Evolutionary conservation across 2,329 filamentous ascomycete species (phyloP).

Genomic region (Delphinella strobiligena): DNA sequence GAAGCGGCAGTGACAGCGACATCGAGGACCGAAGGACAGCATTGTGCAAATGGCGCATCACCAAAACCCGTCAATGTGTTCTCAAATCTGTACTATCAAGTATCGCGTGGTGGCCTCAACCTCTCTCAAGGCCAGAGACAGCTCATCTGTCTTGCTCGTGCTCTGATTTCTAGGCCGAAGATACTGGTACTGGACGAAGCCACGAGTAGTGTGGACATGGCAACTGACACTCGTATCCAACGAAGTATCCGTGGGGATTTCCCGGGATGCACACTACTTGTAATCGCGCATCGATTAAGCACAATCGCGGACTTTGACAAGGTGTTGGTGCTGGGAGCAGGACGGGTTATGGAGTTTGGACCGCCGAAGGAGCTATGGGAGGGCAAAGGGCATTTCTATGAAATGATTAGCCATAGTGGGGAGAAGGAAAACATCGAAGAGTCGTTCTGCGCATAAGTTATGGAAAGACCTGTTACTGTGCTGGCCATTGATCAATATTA

Average conservation of each 20-base stretch:
- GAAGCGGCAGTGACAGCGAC: no score
- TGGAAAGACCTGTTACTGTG: no score
- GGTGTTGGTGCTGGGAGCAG: slow-evolving; percentile 90
- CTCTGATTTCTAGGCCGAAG: slow-evolving; percentile 79
- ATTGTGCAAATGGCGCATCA: no score
- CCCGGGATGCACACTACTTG: slow-evolving; percentile 63
- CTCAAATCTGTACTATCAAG: no score
- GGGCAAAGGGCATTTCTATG: not conserved
- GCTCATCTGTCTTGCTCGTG: slow-evolving; percentile 82
- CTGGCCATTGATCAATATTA: no score
- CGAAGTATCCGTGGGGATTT: slow-evolving; percentile 70
- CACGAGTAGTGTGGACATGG: slow-evolving; percentile 53
- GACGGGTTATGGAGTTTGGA: slow-evolving; percentile 71
- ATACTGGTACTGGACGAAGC: slow-evolving; percentile 76
- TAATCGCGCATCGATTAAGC: slow-evolving; percentile 79
- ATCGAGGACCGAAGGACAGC: no score
- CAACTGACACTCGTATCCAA: slow-evolving; percentile 69
- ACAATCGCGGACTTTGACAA: slow-evolving; percentile 91
- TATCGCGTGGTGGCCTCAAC: slow-evolving; percentile 11
- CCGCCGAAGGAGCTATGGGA: slow-evolving; percentile 53
- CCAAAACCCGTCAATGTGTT: no score
- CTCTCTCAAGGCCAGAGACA: slow-evolving; percentile 84
- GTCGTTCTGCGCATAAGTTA: no score
- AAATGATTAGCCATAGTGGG: not conserved
- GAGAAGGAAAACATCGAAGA: no score